Percentiles rank a stretch among this genome's conserved stretches.
phyloP scores from a whole-genome alignment of 441 rosid species.

The Pelargonium fulgidum region DNA sequence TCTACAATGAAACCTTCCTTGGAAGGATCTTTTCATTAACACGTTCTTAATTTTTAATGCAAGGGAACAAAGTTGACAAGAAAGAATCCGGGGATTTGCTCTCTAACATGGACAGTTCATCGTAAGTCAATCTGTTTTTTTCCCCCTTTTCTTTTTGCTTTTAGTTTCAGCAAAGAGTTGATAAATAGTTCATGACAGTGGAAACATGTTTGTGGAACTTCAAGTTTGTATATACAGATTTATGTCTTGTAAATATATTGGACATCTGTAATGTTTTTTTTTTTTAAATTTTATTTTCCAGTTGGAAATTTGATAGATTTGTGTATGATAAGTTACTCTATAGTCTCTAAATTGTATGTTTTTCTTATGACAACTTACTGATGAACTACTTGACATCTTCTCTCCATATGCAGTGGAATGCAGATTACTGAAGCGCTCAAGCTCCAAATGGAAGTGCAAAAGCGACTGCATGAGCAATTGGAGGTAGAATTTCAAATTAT shows the following conservation, averaged over 20 bases:
- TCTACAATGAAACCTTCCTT: neutral
- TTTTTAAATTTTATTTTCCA: neutral
- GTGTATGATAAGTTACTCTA: neutral
- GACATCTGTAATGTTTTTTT: neutral
- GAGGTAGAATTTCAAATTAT: constrained; percentile 56
- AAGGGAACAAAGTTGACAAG: constrained; percentile 83
- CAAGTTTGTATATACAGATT: neutral
- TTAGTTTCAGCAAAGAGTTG: neutral
- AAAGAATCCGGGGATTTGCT: constrained; percentile 83
- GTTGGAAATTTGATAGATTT: neutral
- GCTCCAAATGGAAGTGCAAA: constrained; percentile 96
- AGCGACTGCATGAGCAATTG: constrained; percentile 87
- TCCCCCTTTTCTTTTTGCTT: constrained; percentile 5
- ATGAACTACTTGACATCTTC: constrained; percentile 9
- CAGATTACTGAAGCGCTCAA: constrained; percentile 96
- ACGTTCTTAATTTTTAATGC: constrained; percentile 22
- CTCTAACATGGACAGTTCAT: constrained; percentile 76
- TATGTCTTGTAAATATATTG: neutral
- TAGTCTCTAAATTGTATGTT: neutral
- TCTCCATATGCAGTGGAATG: constrained; percentile 62
- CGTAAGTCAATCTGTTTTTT: constrained; percentile 52
- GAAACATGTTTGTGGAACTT: neutral
- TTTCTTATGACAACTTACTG: constrained; percentile 12
- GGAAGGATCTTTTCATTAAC: constrained; percentile 16
- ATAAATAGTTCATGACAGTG: neutral